Evolutionary conservation across 2,329 filamentous ascomycete species (phyloP).

Genomic region (Pseudogymnoascus sp.): DNA sequence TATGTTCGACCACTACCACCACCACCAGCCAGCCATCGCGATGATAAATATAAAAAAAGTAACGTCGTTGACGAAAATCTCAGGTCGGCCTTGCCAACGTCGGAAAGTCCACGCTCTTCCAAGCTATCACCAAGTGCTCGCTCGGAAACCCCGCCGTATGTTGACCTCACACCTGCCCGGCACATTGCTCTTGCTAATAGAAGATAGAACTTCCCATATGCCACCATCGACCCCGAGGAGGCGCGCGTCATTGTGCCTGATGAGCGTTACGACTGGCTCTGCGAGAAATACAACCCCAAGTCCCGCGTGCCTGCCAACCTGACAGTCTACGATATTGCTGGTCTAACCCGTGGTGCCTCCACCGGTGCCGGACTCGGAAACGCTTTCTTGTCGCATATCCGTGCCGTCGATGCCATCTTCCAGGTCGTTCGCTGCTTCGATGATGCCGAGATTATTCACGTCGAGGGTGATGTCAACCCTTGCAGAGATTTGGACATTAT

Average conservation of each 20-base stretch:
- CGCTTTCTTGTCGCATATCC: conserved; percentile 95
- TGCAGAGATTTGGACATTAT: conserved; percentile 93
- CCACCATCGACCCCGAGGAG: conserved; percentile 98
- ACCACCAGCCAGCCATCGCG: conserved; percentile 16
- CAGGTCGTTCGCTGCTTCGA: conserved; percentile 96
- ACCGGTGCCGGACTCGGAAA: conserved; percentile 97
- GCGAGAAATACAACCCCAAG: conserved; percentile 95
- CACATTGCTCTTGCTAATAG: conserved; percentile 25
- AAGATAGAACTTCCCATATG: conserved; percentile 90
- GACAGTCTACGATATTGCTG: conserved; percentile 97
- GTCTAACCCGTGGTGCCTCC: conserved; percentile 88
- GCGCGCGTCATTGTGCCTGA: conserved; percentile 95
- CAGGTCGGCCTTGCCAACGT: conserved; percentile 98
- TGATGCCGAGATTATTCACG: conserved; percentile 98
- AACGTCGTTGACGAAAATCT: conserved; percentile 13
- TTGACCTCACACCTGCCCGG: conserved; percentile 21
- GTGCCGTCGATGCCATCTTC: conserved; percentile 96
- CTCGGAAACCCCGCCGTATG: conserved; percentile 93
- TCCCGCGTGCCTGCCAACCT: conserved; percentile 93
- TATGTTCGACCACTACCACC: conserved; percentile 38
- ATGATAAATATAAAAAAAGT: conserved; percentile 6
- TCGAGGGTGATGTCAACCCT: conserved; percentile 97
- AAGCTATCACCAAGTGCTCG: conserved; percentile 95
- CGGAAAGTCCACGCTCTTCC: conserved; percentile 98
- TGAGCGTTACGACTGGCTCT: conserved; percentile 91